A percentile compares a stretch with the other conserved stretches of the same genome.
Conservation (phyloP, 805 yeast genomes). For the Blastobotrys muscicola region DNA sequence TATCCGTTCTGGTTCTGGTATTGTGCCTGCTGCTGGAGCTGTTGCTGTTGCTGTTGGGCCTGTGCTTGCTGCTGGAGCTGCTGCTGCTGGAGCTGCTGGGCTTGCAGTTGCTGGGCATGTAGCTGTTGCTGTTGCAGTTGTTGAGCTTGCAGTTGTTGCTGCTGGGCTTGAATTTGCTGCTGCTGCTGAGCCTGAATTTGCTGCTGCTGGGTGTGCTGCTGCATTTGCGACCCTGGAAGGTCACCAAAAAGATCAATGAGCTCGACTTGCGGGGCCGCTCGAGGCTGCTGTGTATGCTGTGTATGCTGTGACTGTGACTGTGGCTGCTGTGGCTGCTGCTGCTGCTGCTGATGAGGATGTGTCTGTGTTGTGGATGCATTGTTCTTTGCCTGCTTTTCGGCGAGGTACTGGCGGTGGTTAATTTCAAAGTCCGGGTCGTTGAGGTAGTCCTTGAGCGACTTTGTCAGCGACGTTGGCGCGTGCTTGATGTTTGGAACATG, state of each 20-base stretch:
- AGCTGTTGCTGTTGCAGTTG: constrained; percentile 4
- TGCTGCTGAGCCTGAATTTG: constrained; percentile 11
- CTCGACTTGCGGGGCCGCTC: constrained; percentile 59
- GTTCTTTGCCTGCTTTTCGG: constrained; percentile 45
- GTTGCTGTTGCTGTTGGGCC: constrained; percentile 14
- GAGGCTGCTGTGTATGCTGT: not conserved
- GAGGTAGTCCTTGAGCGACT: constrained; percentile 79
- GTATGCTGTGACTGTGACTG: constrained; percentile 1
- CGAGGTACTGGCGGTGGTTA: constrained; percentile 68
- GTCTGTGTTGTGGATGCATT: constrained; percentile 2
- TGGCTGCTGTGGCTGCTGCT: not conserved
- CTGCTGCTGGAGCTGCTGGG: constrained; percentile 16
- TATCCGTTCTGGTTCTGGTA: constrained; percentile 17
- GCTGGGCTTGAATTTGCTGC: constrained; percentile 16
- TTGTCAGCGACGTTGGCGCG: constrained; percentile 89
- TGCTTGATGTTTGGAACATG: constrained; percentile 94
- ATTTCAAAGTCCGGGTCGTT: constrained; percentile 77
- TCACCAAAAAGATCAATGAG: constrained; percentile 68
- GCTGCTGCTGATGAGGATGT: constrained; percentile 1
- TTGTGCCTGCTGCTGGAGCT: constrained; percentile 12
- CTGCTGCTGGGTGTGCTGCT: constrained; percentile 6
- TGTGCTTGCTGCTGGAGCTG: constrained; percentile 10
- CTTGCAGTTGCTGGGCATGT: constrained; percentile 13
- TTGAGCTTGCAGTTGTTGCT: constrained; percentile 14
- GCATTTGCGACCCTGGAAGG: constrained; percentile 6